Evolutionary conservation across 208 protist species (phyloP), one percentile per base, ranked within the genome.

Genomic region (Phytomonas sp.): DNA sequence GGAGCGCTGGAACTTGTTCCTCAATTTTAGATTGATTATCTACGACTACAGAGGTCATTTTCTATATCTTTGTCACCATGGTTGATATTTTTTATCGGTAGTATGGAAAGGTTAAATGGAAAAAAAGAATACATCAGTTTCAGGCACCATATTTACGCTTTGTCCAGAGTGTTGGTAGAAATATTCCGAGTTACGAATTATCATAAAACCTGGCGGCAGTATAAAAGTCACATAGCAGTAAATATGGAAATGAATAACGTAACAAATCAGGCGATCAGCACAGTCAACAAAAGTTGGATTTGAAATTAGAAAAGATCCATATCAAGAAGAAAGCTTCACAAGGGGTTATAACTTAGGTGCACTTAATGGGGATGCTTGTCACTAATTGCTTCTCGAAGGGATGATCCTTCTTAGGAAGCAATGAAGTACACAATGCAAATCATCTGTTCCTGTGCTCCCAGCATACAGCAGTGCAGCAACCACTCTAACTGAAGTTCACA

Each of bases 1-100:
- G 98, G 17, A 99, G 84, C 20, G 84, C 85, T 6, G 79, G 67
- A 26, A 76, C 71, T 36, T 60, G 59, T 61, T 68, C 69, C 67
- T 68, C 62, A 13, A 15, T n/a, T 61, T 51, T 26, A 60, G 15
- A 31, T 15, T 60, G 23, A 63, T 67, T 65, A 62, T 70, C 66
- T 53, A 28, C 66, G 62, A 40, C 13, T 28, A 64, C 36, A 15
- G 36, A 43, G 13, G 60, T 64, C 60, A 64, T 64, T 64, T 43
- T 40, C 13, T 43, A 43, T 4, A 23, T 2, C 4, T 43, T 64
- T 64, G 36, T 17, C 23, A 64, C 23, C 23, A 29, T 68, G 67
- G 62, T 76, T 56, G 68, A 72, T 56, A 82, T 30, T 51, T 51
- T 17, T 17, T 15, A 51, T 51, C 13, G 13, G 40, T 51, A 51